phyloP scores from a whole-genome alignment of 2,329 filamentous ascomycete species.

The Hymenoscyphus fructigenus region DNA sequence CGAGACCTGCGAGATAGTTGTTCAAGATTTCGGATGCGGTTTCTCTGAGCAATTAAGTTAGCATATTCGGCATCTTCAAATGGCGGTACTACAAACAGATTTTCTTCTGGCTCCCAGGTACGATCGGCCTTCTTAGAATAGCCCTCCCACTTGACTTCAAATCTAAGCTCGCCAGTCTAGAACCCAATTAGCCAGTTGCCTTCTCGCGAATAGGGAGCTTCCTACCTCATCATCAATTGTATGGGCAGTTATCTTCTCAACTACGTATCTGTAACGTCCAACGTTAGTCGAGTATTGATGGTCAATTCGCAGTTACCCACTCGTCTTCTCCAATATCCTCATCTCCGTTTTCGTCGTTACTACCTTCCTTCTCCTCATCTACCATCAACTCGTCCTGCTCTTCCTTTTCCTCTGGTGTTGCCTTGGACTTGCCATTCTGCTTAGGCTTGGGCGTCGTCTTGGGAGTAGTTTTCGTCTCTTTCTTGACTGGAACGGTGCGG shows the following conservation, averaged over 20 bases:
- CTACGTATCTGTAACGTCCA: conserved; percentile 59
- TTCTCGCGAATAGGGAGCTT: conserved; percentile 6
- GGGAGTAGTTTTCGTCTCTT: conserved; percentile 27
- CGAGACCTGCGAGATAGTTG: conserved; percentile 62
- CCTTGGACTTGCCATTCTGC: conserved; percentile 24
- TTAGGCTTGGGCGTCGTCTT: conserved; percentile 5
- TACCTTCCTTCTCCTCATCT: conserved; percentile 31
- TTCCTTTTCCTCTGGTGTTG: conserved; percentile 27
- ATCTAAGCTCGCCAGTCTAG: conserved; percentile 49
- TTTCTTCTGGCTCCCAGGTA: conserved; percentile 79
- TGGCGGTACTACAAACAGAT: conserved; percentile 51
- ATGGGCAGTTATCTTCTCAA: conserved; percentile 72
- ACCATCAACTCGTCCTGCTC: conserved; percentile 21
- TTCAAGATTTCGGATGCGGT: conserved; percentile 60
- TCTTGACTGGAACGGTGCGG: conserved; percentile 7
- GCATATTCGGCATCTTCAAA: conserved; percentile 8
- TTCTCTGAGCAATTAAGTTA: conserved; percentile 42
- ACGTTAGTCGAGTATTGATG: background rate
- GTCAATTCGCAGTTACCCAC: conserved; percentile 34
- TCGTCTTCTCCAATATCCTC: conserved; percentile 49
- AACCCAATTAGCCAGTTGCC: conserved; percentile 10
- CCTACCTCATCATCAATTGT: conserved; percentile 56
- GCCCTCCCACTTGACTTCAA: conserved; percentile 79
- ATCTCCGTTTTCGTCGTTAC: conserved; percentile 38
- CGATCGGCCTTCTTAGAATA: conserved; percentile 68